A percentile compares a stretch with the other conserved stretches of the same genome.
phyloP scores from a whole-genome alignment of 2,329 filamentous ascomycete genomes.

The Cercospora sp. region DNA sequence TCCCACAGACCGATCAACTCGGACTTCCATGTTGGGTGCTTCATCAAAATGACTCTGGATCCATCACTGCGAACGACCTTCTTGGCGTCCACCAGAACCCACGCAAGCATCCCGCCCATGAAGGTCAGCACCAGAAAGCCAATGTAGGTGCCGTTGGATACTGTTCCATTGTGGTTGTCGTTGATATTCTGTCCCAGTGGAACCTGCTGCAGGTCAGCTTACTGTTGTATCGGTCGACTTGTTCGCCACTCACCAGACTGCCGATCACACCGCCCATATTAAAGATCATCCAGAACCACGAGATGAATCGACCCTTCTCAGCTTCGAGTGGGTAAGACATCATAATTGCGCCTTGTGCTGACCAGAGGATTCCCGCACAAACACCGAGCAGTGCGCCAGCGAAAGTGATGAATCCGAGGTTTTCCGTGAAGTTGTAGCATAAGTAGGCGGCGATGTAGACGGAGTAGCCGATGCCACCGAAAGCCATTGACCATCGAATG shows the following conservation, averaged over 20 bases:
- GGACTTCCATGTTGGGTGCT: slow-evolving; percentile 81
- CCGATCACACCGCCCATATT: slow-evolving; percentile 89
- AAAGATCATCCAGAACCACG: slow-evolving; percentile 93
- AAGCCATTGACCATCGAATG: slow-evolving; percentile 64
- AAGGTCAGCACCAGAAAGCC: slow-evolving; percentile 84
- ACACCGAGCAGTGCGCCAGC: slow-evolving; percentile 74
- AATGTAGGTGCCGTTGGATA: slow-evolving; percentile 79
- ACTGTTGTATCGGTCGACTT: background rate
- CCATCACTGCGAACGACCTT: slow-evolving; percentile 75
- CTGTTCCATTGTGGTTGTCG: slow-evolving; percentile 51
- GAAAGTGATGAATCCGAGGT: slow-evolving; percentile 72
- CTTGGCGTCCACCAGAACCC: slow-evolving; percentile 69
- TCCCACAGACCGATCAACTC: slow-evolving; percentile 76
- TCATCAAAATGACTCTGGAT: slow-evolving; percentile 79
- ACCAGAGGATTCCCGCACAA: slow-evolving; percentile 79
- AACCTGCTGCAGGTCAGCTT: slow-evolving; percentile 48
- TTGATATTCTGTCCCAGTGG: slow-evolving; percentile 73
- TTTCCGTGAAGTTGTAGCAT: slow-evolving; percentile 66
- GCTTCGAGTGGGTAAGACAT: slow-evolving; percentile 83
- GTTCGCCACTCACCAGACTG: slow-evolving; percentile 54
- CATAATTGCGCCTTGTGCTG: slow-evolving; percentile 81
- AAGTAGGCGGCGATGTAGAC: slow-evolving; percentile 72
- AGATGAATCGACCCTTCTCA: slow-evolving; percentile 84
- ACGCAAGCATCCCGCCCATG: slow-evolving; percentile 66
- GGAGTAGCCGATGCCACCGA: slow-evolving; percentile 75